Evolutionary conservation across 768 basidiomycete species (phyloP).

Genomic region (Russula ochroleuca): DNA sequence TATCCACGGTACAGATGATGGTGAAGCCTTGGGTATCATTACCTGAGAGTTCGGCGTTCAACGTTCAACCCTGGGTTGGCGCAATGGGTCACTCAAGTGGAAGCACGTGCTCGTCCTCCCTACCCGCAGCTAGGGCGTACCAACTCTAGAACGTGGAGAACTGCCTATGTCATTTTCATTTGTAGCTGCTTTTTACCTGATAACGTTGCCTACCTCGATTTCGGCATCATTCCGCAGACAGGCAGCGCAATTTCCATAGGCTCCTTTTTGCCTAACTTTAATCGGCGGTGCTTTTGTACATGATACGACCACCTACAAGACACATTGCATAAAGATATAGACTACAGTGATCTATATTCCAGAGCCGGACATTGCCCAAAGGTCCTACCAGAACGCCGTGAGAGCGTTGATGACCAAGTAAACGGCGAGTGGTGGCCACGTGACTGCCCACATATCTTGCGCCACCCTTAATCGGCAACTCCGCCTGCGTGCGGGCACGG

Average conservation of each 20-base stretch:
- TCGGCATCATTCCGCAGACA: background rate
- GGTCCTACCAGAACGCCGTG: background rate
- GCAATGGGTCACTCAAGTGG: background rate
- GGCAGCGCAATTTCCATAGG: background rate
- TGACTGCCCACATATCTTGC: slow-evolving; percentile 4
- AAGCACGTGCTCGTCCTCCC: background rate
- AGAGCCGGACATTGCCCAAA: background rate
- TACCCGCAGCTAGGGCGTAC: background rate
- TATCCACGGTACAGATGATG: too few species aligned
- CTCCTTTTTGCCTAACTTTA: background rate
- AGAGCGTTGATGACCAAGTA: slow-evolving; percentile 1
- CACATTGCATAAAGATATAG: background rate
- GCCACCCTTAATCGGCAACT: background rate
- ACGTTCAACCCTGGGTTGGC: too few species aligned
- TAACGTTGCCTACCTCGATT: too few species aligned
- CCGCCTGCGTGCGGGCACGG: background rate
- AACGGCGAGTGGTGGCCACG: slow-evolving; percentile 14
- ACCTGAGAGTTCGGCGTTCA: too few species aligned
- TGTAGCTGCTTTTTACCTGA: background rate
- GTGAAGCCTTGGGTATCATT: too few species aligned
- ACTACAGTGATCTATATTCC: background rate
- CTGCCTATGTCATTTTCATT: background rate
- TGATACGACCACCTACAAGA: background rate
- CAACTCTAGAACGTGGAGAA: background rate
- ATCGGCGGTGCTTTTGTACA: background rate